phyloP scores from a whole-genome alignment of 495 filamentous ascomycete genomes.

The Bathelium albidoporum region DNA sequence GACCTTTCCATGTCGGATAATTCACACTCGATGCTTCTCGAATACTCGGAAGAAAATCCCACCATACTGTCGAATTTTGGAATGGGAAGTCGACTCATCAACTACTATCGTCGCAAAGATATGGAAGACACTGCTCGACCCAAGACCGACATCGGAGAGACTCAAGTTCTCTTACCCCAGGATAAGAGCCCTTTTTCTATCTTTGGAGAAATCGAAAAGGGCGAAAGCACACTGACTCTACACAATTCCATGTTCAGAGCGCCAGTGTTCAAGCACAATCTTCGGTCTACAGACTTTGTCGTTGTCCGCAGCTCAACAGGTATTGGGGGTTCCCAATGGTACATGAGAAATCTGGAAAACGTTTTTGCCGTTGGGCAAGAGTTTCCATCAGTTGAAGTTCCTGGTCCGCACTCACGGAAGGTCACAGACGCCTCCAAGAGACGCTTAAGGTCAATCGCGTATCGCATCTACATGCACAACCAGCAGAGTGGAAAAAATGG shows the following conservation, averaged over 20 bases:
- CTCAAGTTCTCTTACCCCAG: slow-evolving; percentile 72
- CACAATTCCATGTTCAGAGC: slow-evolving; percentile 94
- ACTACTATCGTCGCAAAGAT: slow-evolving; percentile 87
- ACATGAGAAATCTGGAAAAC: slow-evolving; percentile 77
- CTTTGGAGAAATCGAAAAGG: slow-evolving; percentile 85
- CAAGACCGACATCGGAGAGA: slow-evolving; percentile 75
- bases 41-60: slow-evolving; percentile 93
- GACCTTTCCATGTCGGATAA: slow-evolving; percentile 81
- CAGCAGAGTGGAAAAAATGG: slow-evolving; percentile 29
- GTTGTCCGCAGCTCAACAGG: slow-evolving; percentile 70
- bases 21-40: slow-evolving; percentile 72
- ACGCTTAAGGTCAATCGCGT: slow-evolving; percentile 89
- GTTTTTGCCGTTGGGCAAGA: slow-evolving; percentile 83
- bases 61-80: slow-evolving; percentile 88
- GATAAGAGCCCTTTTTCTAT: slow-evolving; percentile 93
- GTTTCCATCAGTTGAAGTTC: slow-evolving; percentile 83
- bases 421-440: slow-evolving; percentile 93
- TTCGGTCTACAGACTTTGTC: slow-evolving; percentile 77
- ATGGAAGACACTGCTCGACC: slow-evolving; percentile 65
- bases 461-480: slow-evolving; percentile 68
- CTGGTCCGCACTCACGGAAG: slow-evolving; percentile 82
- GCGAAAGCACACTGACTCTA: slow-evolving; percentile 76
- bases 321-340: slow-evolving; percentile 61
- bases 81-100: slow-evolving; percentile 91
- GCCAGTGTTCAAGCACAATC: slow-evolving; percentile 77